phyloP scores from a whole-genome alignment of 352 stramenopile species.

The Phytophthora tentaculata region DNA sequence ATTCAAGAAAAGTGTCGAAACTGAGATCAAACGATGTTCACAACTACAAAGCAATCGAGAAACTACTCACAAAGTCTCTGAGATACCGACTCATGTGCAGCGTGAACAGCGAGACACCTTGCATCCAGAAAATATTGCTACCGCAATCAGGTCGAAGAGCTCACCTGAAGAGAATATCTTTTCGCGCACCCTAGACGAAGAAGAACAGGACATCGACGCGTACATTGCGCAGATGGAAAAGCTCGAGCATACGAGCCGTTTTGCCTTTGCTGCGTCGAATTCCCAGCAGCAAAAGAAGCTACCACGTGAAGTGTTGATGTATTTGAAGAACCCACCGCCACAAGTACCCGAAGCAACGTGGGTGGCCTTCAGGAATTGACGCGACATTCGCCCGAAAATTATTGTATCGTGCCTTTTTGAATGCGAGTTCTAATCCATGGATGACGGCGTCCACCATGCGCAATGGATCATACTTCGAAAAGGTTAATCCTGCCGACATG shows the following conservation, averaged over 20 bases:
- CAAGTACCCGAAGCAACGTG: constrained; percentile 31
- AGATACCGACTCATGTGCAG: constrained; percentile 12
- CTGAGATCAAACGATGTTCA: not conserved
- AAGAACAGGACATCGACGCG: constrained; percentile 19
- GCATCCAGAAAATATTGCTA: not conserved
- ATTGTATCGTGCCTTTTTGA: constrained; percentile 26
- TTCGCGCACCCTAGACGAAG: not conserved
- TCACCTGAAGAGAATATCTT: not conserved
- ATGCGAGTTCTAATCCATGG: constrained; percentile 27
- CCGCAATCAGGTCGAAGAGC: too few species aligned
- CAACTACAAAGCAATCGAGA: not conserved
- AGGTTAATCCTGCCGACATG: not conserved
- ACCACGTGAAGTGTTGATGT: constrained; percentile 25
- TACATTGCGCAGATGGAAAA: constrained; percentile 29
- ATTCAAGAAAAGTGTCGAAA: constrained; percentile 12
- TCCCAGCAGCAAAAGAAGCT: not conserved
- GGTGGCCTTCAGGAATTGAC: constrained; percentile 31
- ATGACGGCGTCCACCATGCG: constrained; percentile 12
- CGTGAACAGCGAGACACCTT: constrained; percentile 5
- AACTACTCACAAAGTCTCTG: not conserved
- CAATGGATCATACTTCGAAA: constrained; percentile 9
- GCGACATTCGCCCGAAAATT: constrained; percentile 23
- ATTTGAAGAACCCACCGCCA: constrained; percentile 11
- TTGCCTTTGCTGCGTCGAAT: not conserved
- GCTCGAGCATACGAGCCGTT: constrained; percentile 5